These are phyloP conservation scores for Zygoascus biomembranicola DNA, from an alignment of 805 yeast species.

Conservation along the genomic window DNA sequence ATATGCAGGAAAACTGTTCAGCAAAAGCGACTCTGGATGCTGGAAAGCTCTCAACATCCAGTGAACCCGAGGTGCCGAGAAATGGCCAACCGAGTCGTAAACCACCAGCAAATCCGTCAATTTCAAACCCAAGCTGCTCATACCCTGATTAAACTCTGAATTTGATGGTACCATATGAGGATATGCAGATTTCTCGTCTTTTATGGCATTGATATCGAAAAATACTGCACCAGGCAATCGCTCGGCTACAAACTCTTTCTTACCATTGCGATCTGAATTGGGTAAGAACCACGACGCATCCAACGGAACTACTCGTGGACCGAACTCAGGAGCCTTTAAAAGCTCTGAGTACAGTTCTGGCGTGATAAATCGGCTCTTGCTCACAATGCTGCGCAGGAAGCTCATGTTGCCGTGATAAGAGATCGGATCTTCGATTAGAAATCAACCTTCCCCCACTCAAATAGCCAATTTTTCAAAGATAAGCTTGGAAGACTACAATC, in stretches of 20 bases:
- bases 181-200: slow-evolving; percentile 49
- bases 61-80: slow-evolving; percentile 84
- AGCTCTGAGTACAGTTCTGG: background rate
- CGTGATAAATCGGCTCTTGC: background rate
- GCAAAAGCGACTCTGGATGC: slow-evolving; percentile 57
- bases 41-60: slow-evolving; percentile 84
- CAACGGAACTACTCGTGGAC: slow-evolving; percentile 33
- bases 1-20: slow-evolving; percentile 61
- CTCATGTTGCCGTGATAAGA: background rate
- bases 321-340: background rate
- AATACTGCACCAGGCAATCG: slow-evolving; percentile 62
- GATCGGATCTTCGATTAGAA: background rate
- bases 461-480: too few species aligned
- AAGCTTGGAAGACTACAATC: too few species aligned
- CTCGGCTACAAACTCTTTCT: slow-evolving; percentile 38
- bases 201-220: slow-evolving; percentile 69
- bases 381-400: background rate
- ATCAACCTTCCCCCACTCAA: background rate
- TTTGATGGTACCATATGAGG: slow-evolving; percentile 88
- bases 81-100: slow-evolving; percentile 78
- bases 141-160: slow-evolving; percentile 43
- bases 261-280: slow-evolving; percentile 51
- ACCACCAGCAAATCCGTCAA: slow-evolving; percentile 56
- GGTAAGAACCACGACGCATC: slow-evolving; percentile 96
- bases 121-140: slow-evolving; percentile 25